Evolutionary conservation across 352 stramenopile genomes (phyloP).

Genomic region (Pythium brassicae): DNA sequence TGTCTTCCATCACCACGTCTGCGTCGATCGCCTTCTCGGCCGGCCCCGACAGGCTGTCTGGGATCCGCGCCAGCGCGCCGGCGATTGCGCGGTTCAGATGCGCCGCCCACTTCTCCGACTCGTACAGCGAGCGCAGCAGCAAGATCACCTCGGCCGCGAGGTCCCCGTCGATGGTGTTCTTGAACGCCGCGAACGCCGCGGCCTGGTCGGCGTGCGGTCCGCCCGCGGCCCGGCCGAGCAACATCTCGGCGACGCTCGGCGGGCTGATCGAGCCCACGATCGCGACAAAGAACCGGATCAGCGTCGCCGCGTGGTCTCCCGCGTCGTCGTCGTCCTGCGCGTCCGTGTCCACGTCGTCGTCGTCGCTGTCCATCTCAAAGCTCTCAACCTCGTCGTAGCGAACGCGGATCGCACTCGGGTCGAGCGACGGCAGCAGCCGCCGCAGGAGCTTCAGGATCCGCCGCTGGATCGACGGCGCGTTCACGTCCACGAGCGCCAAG

Average conservation of each 20-base stretch:
- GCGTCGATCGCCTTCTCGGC: conserved; percentile 45
- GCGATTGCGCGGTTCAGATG: conserved; percentile 67
- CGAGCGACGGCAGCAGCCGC: conserved; percentile 69
- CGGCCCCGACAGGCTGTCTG: conserved; percentile 11
- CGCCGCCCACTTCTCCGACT: conserved; percentile 64
- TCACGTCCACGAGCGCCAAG: conserved; percentile 71
- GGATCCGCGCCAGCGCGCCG: conserved; percentile 44
- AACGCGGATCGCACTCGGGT: conserved; percentile 55
- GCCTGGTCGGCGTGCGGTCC: not conserved
- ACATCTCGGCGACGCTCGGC: conserved; percentile 57
- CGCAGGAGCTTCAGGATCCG: conserved; percentile 81
- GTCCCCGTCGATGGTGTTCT: conserved; percentile 32
- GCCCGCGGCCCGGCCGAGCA: conserved; percentile 30
- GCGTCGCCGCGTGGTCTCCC: conserved; percentile 46
- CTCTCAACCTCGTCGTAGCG: conserved; percentile 63
- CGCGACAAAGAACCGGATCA: conserved; percentile 78
- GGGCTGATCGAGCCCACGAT: conserved; percentile 68
- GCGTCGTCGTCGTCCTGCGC: conserved; percentile 37
- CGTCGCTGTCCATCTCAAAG: conserved; percentile 83
- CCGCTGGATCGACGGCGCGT: conserved; percentile 70
- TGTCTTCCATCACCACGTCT: conserved; percentile 86
- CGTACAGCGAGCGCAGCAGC: conserved; percentile 78
- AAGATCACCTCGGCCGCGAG: conserved; percentile 73
- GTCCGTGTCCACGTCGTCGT: conserved; percentile 70
- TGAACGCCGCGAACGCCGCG: conserved; percentile 7